Conservation (phyloP, 768 basidiomycete genomes). For the Cantharellus anzutake region DNA sequence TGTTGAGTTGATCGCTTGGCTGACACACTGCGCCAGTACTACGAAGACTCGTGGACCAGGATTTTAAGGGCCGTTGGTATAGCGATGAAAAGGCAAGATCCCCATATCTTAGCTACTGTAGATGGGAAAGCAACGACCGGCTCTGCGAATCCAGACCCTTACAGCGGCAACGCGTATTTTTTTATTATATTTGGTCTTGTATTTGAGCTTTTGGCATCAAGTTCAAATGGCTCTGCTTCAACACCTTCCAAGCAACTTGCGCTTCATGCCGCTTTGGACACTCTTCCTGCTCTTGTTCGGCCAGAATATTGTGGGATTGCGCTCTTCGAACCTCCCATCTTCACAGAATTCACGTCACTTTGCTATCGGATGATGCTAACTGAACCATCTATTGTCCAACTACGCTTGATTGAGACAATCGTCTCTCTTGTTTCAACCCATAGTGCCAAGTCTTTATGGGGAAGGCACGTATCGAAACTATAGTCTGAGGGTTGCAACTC, state of each 20-base stretch:
- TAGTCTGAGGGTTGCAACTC: no score
- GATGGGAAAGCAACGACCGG: conserved; percentile 40
- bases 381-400: conserved; percentile 52
- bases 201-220: conserved; percentile 62
- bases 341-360: conserved; percentile 76
- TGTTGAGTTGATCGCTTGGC: conserved; percentile 3
- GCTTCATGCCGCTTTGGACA: conserved; percentile 41
- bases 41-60: conserved; percentile 58
- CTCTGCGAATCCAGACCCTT: conserved; percentile 18
- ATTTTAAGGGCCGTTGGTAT: conserved; percentile 75
- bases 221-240: conserved; percentile 32
- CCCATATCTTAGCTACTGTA: conserved; percentile 58
- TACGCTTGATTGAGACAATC: conserved; percentile 52
- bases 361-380: conserved; percentile 84
- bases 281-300: conserved; percentile 60
- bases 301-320: conserved; percentile 68
- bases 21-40: conserved; percentile 40
- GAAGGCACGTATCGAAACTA: not conserved
- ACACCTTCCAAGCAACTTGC: conserved; percentile 26
- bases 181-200: conserved; percentile 85
- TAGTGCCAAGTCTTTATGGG: conserved; percentile 6
- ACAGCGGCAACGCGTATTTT: conserved; percentile 66
- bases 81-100: conserved; percentile 51
- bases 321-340: conserved; percentile 60
- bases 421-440: conserved; percentile 31